These are phyloP conservation scores for Paraconiothyrium brasiliense DNA, from an alignment of 2,329 filamentous ascomycete species.

Conservation along the genomic window DNA sequence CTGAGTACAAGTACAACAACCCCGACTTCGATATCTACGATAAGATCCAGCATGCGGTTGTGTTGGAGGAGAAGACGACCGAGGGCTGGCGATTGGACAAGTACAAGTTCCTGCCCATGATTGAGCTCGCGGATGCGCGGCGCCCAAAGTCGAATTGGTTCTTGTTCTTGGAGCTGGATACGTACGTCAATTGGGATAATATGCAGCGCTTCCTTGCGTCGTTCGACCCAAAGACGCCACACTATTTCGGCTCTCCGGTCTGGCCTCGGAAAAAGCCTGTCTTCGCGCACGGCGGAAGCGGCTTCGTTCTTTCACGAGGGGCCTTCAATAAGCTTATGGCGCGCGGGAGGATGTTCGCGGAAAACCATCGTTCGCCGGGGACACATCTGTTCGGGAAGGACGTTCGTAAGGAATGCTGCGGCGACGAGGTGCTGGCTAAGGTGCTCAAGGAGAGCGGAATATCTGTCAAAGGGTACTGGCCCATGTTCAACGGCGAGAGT, in stretches of 20 bases:
- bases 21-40: slow-evolving; percentile 63
- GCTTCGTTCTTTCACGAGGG: slow-evolving; percentile 56
- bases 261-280: slow-evolving; percentile 44
- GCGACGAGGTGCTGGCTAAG: slow-evolving; percentile 50
- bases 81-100: slow-evolving; percentile 66
- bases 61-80: slow-evolving; percentile 54
- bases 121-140: slow-evolving; percentile 58
- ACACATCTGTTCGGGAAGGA: slow-evolving; percentile 50
- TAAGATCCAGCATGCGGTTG: slow-evolving; percentile 52
- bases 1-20: slow-evolving; percentile 52
- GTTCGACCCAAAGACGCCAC: slow-evolving; percentile 47
- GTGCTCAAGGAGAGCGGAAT: slow-evolving; percentile 50
- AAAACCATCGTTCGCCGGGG: slow-evolving; percentile 42
- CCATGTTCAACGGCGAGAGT: slow-evolving; percentile 57
- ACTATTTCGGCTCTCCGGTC: slow-evolving; percentile 54
- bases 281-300: slow-evolving; percentile 56
- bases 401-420: slow-evolving; percentile 47
- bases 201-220: slow-evolving; percentile 51
- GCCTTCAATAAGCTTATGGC: slow-evolving; percentile 58
- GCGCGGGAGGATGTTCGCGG: slow-evolving; percentile 48
- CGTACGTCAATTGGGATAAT: slow-evolving; percentile 51
- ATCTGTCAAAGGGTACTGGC: slow-evolving; percentile 51
- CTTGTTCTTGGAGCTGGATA: slow-evolving; percentile 50
- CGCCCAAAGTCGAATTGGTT: slow-evolving; percentile 46
- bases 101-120: slow-evolving; percentile 67